phyloP scores from a whole-genome alignment of 2,329 filamentous ascomycete species.

The Aspergillus fumigatus region DNA sequence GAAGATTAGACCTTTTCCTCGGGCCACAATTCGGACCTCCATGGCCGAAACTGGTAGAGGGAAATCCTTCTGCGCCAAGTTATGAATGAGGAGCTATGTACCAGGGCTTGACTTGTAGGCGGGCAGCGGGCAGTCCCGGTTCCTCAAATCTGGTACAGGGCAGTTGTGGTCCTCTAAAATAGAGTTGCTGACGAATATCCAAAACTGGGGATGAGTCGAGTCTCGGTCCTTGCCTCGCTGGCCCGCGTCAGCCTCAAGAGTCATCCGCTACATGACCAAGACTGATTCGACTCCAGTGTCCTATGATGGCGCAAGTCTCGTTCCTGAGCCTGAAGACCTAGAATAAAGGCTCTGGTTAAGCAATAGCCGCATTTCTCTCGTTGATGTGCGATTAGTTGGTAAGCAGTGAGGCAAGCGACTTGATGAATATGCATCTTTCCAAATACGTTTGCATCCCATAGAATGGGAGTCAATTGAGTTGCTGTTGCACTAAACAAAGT shows the following conservation, averaged over 20 bases:
- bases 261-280: not conserved
- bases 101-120: conserved; percentile 7
- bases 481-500: not conserved
- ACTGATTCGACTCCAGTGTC: not conserved
- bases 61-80: not conserved
- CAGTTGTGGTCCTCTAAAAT: too few relatives aligned
- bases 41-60: not conserved
- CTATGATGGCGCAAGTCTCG: not conserved
- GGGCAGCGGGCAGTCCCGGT: conserved; percentile 10
- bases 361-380: not conserved
- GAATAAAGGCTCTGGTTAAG: not conserved
- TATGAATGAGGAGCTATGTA: conserved; percentile 11
- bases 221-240: not conserved
- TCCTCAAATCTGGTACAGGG: not conserved
- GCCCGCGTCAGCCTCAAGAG: not conserved
- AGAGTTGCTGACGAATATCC: not conserved
- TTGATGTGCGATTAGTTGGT: not conserved
- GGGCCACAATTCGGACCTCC: not conserved
- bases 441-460: not conserved
- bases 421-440: not conserved
- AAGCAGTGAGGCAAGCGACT: not conserved
- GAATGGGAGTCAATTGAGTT: not conserved
- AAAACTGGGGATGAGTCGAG: not conserved
- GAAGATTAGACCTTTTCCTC: too few relatives aligned
- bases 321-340: not conserved